phyloP scores from a whole-genome alignment of 148 eudicot genomes.

The Amaranthus palmeri region DNA sequence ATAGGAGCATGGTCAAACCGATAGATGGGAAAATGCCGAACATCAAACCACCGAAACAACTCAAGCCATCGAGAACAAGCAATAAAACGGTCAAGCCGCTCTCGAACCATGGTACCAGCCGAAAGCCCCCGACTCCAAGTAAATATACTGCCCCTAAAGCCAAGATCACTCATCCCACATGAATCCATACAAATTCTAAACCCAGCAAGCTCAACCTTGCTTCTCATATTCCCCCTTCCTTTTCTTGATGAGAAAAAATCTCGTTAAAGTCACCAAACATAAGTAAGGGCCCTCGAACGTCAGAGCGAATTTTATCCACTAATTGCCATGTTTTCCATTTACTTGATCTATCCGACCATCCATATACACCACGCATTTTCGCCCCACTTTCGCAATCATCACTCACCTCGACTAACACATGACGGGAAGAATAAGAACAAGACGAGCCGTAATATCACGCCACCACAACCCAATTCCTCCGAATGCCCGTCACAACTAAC shows the following conservation, averaged over 20 bases:
- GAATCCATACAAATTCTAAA: neutral
- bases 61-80: neutral
- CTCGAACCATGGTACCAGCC: neutral
- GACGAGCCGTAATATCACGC: neutral
- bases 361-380: neutral
- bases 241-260: neutral
- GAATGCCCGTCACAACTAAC: neutral
- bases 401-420: neutral
- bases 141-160: neutral
- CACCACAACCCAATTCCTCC: conserved; percentile 9
- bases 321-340: neutral
- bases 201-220: neutral
- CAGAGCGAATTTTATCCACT: neutral
- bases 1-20: neutral
- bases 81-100: neutral
- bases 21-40: neutral
- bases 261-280: no score
- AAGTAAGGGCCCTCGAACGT: neutral
- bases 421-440: neutral
- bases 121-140: neutral
- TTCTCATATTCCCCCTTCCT: neutral
- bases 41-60: neutral
- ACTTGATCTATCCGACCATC: neutral
- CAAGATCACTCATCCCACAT: neutral
- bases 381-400: neutral